Base-by-base conservation (phyloP, 345 rosid species). In the Aegle marmelos region DNA sequence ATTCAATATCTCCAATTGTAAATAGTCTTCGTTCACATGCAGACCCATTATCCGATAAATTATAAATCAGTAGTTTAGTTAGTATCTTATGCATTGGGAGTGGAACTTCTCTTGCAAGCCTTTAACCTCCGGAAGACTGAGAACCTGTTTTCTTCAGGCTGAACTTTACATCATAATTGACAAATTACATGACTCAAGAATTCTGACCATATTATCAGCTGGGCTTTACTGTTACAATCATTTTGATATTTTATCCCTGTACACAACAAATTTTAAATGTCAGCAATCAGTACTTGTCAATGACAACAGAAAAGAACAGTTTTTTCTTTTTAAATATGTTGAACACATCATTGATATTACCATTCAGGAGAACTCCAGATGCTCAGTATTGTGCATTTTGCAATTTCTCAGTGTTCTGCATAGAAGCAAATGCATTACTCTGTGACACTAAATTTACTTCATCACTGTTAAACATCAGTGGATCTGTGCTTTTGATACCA, bases 241-340 rank as follows among this genome's bases (percentile, higher is more conserved):
- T 61, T 59, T 6, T 57, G 76, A 65, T 76, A 81, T 75, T 82
- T 80, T 31, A 79, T 34, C 79, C 82, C 88, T 85, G 81, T 24
- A 78, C 70, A 80, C 64, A 36, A 63, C 73, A 70, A 6, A 71
- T 53, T 34, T 66, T 62, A 75, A 65, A 36, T 61, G 36, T 16
- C 39, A 72, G 28, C 19, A 36, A 62, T 45, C 50, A 69, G 60
- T 50, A 75, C 14, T 76, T n/a, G 76, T 72, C 37, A 78, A 62
- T 31, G 59, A 60, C 68, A 24, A 7, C n/a, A 30, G 27, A 56
- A 70, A 45, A 5, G 57, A 2, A 22, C 50, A 64, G 2, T 24
- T 27, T 34, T 70, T 69, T 63, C 16, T 54, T n/a, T 37, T 30
- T 14, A 31, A 16, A 19, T 75, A 28, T 30, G 36, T 31, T 31